These are phyloP conservation scores for Salix arbutifolia DNA, from an alignment of 345 rosid genomes.

Conservation along the genomic window DNA sequence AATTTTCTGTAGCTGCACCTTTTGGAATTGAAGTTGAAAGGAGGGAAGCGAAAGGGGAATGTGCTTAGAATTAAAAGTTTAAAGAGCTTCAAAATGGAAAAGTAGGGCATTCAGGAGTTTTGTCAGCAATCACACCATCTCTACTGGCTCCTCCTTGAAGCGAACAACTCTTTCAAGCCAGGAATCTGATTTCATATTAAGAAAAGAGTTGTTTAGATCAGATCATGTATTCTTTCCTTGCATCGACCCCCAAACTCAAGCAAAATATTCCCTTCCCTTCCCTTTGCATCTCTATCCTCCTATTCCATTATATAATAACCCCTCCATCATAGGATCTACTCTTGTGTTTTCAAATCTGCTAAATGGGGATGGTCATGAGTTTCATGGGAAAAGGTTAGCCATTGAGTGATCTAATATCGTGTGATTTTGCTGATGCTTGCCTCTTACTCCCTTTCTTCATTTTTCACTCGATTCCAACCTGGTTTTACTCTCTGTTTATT, in stretches of 20 bases:
- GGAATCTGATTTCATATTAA: slow-evolving; percentile 8
- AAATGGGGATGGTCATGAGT: slow-evolving; percentile 61
- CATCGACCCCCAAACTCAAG: neutral
- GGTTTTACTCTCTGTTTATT: neutral
- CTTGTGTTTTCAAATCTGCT: slow-evolving; percentile 4
- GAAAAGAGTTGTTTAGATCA: neutral
- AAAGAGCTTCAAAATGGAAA: neutral
- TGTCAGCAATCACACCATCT: neutral
- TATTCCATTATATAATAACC: neutral
- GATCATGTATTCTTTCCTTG: slow-evolving; percentile 36
- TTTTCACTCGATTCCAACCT: neutral
- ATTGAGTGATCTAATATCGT: neutral
- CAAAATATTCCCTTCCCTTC: slow-evolving; percentile 8
- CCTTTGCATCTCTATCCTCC: neutral
- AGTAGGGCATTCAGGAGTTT: neutral
- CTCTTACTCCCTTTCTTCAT: neutral
- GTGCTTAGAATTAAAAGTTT: neutral
- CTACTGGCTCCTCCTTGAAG: neutral
- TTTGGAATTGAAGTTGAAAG: neutral
- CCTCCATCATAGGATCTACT: neutral
- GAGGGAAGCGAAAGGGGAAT: neutral
- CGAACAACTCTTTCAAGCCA: slow-evolving; percentile 7
- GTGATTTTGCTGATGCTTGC: neutral
- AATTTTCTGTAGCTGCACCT: neutral
- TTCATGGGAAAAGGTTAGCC: slow-evolving; percentile 54